A percentile compares a stretch with the other conserved stretches of the same genome.
Conservation (phyloP, 129 eudicot species). For the Artemisia argyi region DNA sequence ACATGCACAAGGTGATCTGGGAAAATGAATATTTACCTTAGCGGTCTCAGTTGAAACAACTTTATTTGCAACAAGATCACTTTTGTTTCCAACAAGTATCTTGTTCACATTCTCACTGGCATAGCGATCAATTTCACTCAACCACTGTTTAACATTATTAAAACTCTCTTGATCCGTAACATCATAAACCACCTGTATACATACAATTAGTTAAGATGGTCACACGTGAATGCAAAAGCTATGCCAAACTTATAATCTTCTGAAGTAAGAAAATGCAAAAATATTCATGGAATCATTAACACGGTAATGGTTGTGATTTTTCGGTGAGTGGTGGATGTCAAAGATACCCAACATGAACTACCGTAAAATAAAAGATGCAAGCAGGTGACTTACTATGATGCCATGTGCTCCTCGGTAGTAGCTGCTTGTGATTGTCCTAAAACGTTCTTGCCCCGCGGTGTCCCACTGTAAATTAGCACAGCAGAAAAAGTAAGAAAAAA, state of each 20-base stretch:
- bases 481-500: neutral
- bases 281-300: too few species aligned
- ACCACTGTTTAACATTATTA: conserved; percentile 97
- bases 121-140: conserved; percentile 92
- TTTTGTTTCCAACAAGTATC: conserved; percentile 91
- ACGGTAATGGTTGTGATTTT: too few species aligned
- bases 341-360: neutral
- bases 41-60: conserved; percentile 78
- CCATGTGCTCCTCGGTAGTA: conserved; percentile 49
- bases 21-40: conserved; percentile 42
- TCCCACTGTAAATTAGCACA: conserved; percentile 39
- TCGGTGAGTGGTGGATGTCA: too few species aligned
- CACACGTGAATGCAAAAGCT: too few species aligned
- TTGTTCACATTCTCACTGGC: conserved; percentile 97
- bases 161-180: conserved; percentile 94
- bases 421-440: conserved; percentile 49
- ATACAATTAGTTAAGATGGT: neutral
- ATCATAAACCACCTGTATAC: conserved; percentile 80
- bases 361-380: neutral
- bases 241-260: neutral
- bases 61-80: conserved; percentile 69
- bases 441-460: conserved; percentile 51
- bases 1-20: too few species aligned
- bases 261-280: neutral
- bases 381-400: conserved; percentile 36